phyloP scores from a whole-genome alignment of 2,329 filamentous ascomycete species.

The Zymoseptoria crescenta region DNA sequence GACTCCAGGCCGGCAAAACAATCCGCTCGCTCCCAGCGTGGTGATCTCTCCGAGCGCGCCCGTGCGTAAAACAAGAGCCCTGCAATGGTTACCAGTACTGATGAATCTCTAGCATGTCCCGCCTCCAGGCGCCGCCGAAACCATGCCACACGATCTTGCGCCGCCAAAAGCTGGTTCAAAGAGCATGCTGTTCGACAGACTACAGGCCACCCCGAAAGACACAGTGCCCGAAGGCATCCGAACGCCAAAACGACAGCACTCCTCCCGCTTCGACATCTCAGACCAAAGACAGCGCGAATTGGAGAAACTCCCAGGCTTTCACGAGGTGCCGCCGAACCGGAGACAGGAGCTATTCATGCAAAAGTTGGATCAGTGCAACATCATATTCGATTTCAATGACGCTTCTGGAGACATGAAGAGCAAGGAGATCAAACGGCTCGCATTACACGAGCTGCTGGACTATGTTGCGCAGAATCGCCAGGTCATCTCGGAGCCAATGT shows the following conservation, averaged over 20 bases:
- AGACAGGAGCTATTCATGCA: slow-evolving; percentile 98
- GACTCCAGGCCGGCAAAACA: slow-evolving; percentile 24
- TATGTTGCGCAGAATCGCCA: slow-evolving; percentile 98
- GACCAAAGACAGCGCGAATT: slow-evolving; percentile 81
- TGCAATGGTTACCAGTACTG: slow-evolving; percentile 11
- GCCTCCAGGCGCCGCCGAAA: slow-evolving; percentile 87
- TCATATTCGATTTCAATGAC: slow-evolving; percentile 99
- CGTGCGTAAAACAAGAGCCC: slow-evolving; percentile 46
- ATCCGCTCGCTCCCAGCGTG: slow-evolving; percentile 58
- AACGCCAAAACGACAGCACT: slow-evolving; percentile 94
- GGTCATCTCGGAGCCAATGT: slow-evolving; percentile 98
- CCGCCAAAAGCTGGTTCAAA: slow-evolving; percentile 89
- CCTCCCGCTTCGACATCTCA: slow-evolving; percentile 95
- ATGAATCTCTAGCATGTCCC: slow-evolving; percentile 63
- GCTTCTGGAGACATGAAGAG: slow-evolving; percentile 98
- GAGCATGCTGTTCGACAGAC: slow-evolving; percentile 76
- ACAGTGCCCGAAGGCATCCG: slow-evolving; percentile 81
- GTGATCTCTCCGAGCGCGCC: slow-evolving; percentile 92
- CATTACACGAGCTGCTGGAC: slow-evolving; percentile 89
- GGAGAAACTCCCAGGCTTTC: slow-evolving; percentile 94
- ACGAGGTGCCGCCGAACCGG: slow-evolving; percentile 90
- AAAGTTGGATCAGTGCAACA: slow-evolving; percentile 99
- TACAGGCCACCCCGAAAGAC: slow-evolving; percentile 92
- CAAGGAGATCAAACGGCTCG: slow-evolving; percentile 97
- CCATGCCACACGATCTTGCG: slow-evolving; percentile 94